These are phyloP conservation scores for Salix brachista DNA, from an alignment of 345 rosid species.

Conservation along the genomic window DNA sequence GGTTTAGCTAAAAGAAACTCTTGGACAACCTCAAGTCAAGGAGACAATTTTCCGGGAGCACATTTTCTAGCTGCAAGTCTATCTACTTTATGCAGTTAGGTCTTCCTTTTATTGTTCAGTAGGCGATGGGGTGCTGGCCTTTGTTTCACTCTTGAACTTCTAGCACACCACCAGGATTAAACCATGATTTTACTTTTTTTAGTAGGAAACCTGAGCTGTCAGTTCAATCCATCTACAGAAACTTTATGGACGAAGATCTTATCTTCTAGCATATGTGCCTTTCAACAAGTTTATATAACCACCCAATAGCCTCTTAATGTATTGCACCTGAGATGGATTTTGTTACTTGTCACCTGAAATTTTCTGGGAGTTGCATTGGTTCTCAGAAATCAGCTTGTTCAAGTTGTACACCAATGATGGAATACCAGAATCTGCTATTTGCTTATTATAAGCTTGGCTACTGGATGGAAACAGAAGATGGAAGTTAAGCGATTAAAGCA, in stretches of 20 bases:
- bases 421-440: background rate
- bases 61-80: background rate
- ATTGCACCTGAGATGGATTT: background rate
- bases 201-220: background rate
- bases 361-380: background rate
- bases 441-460: constrained; percentile 1
- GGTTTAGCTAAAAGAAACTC: background rate
- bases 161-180: background rate
- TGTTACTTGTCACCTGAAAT: background rate
- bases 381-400: background rate
- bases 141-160: background rate
- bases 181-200: background rate
- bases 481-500: background rate
- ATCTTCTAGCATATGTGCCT: background rate
- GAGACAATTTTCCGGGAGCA: background rate
- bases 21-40: background rate
- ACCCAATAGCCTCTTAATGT: background rate
- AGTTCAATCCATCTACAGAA: background rate
- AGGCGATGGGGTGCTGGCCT: background rate
- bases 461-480: background rate
- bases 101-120: background rate
- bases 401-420: background rate
- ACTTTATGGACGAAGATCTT: background rate
- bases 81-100: background rate
- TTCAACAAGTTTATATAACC: background rate